Conservation (phyloP, 495 filamentous ascomycete genomes). For the Ascobolus immersus region DNA sequence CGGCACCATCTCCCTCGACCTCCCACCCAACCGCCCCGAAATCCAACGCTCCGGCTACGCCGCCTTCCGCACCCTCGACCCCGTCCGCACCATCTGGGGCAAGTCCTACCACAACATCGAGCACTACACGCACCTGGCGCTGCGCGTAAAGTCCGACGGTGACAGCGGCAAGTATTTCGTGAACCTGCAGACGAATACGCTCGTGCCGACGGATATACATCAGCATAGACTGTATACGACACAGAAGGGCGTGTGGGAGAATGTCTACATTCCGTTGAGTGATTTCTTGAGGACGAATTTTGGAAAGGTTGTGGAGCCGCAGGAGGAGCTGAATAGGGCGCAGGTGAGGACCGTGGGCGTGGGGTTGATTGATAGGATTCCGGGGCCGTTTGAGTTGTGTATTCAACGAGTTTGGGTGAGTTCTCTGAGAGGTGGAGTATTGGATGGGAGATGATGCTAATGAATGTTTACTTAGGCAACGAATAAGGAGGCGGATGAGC, state of each 20-base stretch:
- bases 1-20: slow-evolving; percentile 62
- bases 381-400: slow-evolving; percentile 60
- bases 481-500: too few relatives aligned
- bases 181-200: slow-evolving; percentile 80
- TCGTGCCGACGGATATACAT: slow-evolving; percentile 80
- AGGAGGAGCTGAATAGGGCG: slow-evolving; percentile 60
- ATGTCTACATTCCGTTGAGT: slow-evolving; percentile 61
- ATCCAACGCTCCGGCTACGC: slow-evolving; percentile 60
- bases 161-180: slow-evolving; percentile 81
- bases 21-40: slow-evolving; percentile 46
- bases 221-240: slow-evolving; percentile 76
- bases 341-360: slow-evolving; percentile 67
- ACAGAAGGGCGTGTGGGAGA: slow-evolving; percentile 74
- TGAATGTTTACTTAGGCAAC: not conserved
- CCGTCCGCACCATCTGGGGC: slow-evolving; percentile 45
- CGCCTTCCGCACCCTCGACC: slow-evolving; percentile 50
- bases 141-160: slow-evolving; percentile 80
- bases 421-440: not conserved
- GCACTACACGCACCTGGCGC: slow-evolving; percentile 58
- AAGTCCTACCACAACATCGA: slow-evolving; percentile 67
- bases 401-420: slow-evolving; percentile 60
- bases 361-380: slow-evolving; percentile 64
- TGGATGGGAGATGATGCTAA: not conserved
- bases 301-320: slow-evolving; percentile 71
- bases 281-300: slow-evolving; percentile 89